These are phyloP conservation scores for Gonapodya sp. DNA, from an alignment of 192 early-diverging fungal species.

Conservation along the genomic window DNA sequence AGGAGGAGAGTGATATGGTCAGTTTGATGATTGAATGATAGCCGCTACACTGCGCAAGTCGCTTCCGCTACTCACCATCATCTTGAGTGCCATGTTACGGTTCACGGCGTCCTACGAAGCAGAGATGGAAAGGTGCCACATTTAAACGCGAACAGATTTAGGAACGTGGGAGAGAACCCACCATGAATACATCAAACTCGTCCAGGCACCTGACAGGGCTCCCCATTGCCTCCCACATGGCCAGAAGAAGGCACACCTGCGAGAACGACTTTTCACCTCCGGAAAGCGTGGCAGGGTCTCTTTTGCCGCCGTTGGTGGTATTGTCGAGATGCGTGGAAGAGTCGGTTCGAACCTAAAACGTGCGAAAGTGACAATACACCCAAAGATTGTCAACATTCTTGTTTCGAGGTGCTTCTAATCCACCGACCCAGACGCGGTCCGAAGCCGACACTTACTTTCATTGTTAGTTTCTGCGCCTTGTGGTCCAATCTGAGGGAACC, in stretches of 20 bases:
- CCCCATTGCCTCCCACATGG: constrained; percentile 88
- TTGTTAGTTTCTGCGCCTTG: constrained; percentile 39
- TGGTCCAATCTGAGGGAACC: constrained; percentile 76
- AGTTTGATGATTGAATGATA: not conserved
- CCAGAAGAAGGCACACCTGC: constrained; percentile 82
- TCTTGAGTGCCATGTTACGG: constrained; percentile 69
- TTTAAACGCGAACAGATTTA: constrained; percentile 85
- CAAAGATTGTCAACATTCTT: not conserved
- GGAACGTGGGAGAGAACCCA: constrained; percentile 10
- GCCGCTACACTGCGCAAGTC: no score
- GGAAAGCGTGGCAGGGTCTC: constrained; percentile 80
- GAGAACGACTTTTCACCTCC: constrained; percentile 98
- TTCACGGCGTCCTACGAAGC: constrained; percentile 78
- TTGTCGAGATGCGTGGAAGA: constrained; percentile 20
- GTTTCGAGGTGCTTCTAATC: no score
- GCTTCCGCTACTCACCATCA: constrained; percentile 66
- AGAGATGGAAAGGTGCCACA: constrained; percentile 47
- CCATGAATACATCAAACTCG: constrained; percentile 99
- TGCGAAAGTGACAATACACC: constrained; percentile 27
- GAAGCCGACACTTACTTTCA: constrained; percentile 49
- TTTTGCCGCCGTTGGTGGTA: constrained; percentile 8
- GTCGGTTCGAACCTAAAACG: constrained; percentile 22
- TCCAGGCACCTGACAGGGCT: constrained; percentile 89
- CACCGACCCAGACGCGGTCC: no score
- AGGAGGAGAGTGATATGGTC: not conserved